A percentile compares a stretch with the other conserved stretches of the same genome.
Evolutionary conservation across 768 basidiomycete species (phyloP).

Genomic region (Hericium erinaceus): DNA sequence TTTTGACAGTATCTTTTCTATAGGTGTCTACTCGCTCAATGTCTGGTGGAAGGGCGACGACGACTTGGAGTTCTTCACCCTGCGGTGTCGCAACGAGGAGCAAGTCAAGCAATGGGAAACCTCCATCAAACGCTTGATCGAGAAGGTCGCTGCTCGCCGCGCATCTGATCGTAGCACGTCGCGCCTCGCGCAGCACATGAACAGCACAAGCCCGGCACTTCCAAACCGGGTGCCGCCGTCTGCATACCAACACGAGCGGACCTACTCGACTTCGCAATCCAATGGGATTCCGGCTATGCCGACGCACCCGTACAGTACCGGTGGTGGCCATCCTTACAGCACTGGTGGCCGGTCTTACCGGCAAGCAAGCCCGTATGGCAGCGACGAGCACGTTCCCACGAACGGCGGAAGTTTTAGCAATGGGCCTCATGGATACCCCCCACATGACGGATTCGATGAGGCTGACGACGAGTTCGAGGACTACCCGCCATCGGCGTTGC

Average conservation of each 20-base stretch:
- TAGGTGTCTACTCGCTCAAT: constrained; percentile 67
- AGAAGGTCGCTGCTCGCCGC: constrained; percentile 61
- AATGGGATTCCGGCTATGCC: constrained; percentile 20
- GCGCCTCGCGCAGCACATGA: constrained; percentile 35
- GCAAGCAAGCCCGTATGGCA: constrained; percentile 7
- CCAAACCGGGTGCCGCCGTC: constrained; percentile 1
- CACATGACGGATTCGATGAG: constrained; percentile 58
- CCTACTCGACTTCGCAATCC: neutral
- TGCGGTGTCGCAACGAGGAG: constrained; percentile 89
- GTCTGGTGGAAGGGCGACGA: constrained; percentile 96
- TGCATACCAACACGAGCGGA: neutral
- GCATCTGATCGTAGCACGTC: constrained; percentile 56
- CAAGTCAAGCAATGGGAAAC: constrained; percentile 90
- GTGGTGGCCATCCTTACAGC: constrained; percentile 13
- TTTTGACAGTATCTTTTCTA: neutral
- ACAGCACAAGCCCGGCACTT: constrained; percentile 34
- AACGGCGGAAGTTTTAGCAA: constrained; percentile 22
- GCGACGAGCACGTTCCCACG: constrained; percentile 8
- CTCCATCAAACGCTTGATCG: constrained; percentile 81
- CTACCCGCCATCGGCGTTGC: constrained; percentile 36
- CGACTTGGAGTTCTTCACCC: constrained; percentile 86
- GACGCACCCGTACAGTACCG: constrained; percentile 3
- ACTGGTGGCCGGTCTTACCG: constrained; percentile 13
- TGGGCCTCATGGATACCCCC: constrained; percentile 49
- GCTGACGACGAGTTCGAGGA: constrained; percentile 73